Conservation (phyloP, 192 early-diverging fungal genomes). For the Lunasporangiospora selenospora region DNA sequence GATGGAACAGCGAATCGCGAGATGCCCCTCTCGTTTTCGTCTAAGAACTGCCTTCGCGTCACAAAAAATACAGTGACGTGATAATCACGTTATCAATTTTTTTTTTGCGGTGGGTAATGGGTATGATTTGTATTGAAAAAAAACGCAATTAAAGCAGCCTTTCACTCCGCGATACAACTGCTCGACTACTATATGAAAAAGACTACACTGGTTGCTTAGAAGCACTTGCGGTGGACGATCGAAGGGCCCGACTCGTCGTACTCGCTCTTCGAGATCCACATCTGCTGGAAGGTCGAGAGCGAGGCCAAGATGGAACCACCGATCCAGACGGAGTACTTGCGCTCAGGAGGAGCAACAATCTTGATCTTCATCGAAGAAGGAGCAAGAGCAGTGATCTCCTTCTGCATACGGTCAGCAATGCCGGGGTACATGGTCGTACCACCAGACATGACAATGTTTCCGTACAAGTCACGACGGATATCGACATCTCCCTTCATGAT, state of each 20-base stretch:
- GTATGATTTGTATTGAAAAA: too few relatives aligned
- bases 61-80: too few relatives aligned
- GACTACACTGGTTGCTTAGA: slow-evolving; percentile 58
- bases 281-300: slow-evolving; percentile 98
- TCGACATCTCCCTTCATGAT: slow-evolving; percentile 99
- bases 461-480: slow-evolving; percentile 95
- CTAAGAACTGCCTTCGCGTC: too few relatives aligned
- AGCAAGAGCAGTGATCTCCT: slow-evolving; percentile 95
- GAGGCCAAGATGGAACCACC: slow-evolving; percentile 98
- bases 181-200: slow-evolving; percentile 21
- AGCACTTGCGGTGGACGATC: slow-evolving; percentile 99
- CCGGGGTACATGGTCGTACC: slow-evolving; percentile 99
- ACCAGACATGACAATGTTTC: slow-evolving; percentile 96
- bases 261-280: slow-evolving; percentile 99
- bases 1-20: too few relatives aligned
- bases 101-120: too few relatives aligned
- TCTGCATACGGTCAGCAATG: slow-evolving; percentile 97
- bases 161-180: too few relatives aligned
- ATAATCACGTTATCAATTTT: too few relatives aligned
- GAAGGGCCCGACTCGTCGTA: slow-evolving; percentile 98
- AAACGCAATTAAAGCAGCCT: too few relatives aligned
- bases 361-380: slow-evolving; percentile 97
- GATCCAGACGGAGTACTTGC: slow-evolving; percentile 99
- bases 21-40: too few relatives aligned
- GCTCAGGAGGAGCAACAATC: slow-evolving; percentile 98